These are phyloP conservation scores for Saccharomyces pastorianus DNA, from an alignment of 1,139 yeast species.

Conservation along the genomic window DNA sequence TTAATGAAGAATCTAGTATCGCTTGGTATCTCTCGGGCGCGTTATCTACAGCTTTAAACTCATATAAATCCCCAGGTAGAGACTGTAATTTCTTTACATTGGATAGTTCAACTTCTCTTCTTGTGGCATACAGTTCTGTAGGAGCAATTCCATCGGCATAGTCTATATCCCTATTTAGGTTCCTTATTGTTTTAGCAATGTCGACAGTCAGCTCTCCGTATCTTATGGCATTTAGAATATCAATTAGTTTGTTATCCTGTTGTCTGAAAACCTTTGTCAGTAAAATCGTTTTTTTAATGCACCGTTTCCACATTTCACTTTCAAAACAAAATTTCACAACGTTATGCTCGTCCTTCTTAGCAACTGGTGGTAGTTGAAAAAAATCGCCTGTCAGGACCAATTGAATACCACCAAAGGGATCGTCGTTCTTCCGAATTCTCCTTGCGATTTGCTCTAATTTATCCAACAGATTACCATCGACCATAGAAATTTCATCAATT, in stretches of 20 bases:
- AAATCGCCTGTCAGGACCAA: slow-evolving; percentile 75
- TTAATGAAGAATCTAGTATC: slow-evolving; percentile 45
- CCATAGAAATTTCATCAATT: slow-evolving; percentile 79
- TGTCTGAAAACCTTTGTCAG: slow-evolving; percentile 66
- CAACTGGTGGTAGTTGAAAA: slow-evolving; percentile 79
- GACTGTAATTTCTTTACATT: slow-evolving; percentile 47
- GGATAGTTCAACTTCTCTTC: slow-evolving; percentile 66
- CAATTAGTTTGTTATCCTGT: slow-evolving; percentile 54
- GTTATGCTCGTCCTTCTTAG: slow-evolving; percentile 31
- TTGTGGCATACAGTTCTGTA: slow-evolving; percentile 68
- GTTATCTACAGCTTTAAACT: slow-evolving; percentile 46
- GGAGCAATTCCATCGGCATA: slow-evolving; percentile 75
- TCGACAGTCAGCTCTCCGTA: slow-evolving; percentile 49
- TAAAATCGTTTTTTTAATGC: slow-evolving; percentile 48
- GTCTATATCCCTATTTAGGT: slow-evolving; percentile 44
- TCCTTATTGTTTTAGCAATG: slow-evolving; percentile 39
- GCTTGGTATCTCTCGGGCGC: slow-evolving; percentile 21
- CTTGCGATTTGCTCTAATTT: slow-evolving; percentile 59
- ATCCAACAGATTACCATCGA: slow-evolving; percentile 58
- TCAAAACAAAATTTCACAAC: slow-evolving; percentile 49
- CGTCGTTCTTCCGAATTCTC: slow-evolving; percentile 37
- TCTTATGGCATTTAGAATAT: slow-evolving; percentile 69
- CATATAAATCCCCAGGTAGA: slow-evolving; percentile 35
- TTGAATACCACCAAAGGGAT: slow-evolving; percentile 79
- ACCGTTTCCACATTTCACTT: slow-evolving; percentile 46